Base-by-base conservation (phyloP, 345 rosid genomes). In the Adansonia digitata region DNA sequence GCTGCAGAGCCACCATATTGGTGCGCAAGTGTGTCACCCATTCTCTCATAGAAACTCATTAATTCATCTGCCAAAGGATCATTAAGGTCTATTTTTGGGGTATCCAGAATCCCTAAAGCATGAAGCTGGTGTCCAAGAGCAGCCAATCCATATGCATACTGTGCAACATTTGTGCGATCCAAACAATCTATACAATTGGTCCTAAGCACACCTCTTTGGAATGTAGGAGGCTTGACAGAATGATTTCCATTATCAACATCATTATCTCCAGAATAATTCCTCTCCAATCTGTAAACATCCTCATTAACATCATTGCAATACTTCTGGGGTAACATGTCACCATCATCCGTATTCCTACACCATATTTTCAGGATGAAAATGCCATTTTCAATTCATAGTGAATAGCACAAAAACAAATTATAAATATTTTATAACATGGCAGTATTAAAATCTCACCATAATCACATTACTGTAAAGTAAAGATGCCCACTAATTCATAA, bases 141-240 rank as follows among this genome's bases (percentile, higher is more conserved):
- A 80, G 87, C 94, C 91, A 94, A 85, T 49, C 99, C 97, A 76
- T 89, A 96, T 52, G 98, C 97, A 83, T 88, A 96, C 49, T 96
- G 98, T 35, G 99, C 99, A 81, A 92, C 99, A 87, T 96, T 96
- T 79, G 99, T 96, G 20, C 99, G 96, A 77, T 96, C 99, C 67
- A 96, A 88, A 86, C 98, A 96, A 75, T 96, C 99, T 78, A 96
- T 96, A 81, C 99, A 96, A 81, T 93, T 96, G 79, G 99, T 96
- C 83, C 99, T 85, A 55, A 96, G 88, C 69, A 96, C 98, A 35
- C 99, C 99, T 37, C 55, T 89, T 78, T 96, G 99, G 79, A 93
- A 86, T 82, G 35, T 86, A 52, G 83, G 81, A 79, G 81, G 81
- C 84, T 88, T 90, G 74, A 65, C 63, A 81, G 78, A 80, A 78